Evolutionary conservation across 164 flowering plant species (phyloP), one percentile per base, ranked within the genome.

Genomic region (Brasenia schreberi): DNA sequence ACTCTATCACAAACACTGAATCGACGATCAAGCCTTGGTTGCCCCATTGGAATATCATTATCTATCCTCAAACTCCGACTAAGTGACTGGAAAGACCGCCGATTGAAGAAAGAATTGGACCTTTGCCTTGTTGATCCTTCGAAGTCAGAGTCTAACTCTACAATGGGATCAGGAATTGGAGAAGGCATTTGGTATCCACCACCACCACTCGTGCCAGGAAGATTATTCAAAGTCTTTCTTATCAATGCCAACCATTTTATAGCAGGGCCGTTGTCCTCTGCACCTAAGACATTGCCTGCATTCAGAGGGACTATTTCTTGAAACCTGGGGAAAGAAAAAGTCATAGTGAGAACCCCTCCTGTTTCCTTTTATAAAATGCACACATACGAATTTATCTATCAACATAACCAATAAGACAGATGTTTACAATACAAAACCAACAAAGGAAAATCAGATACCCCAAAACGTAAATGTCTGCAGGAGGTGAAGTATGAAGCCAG

Each of bases 281-380:
- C 80, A 19, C 98, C 97, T 80, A 94, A 81, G 44, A 94, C 98
- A 74, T 94, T 94, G 17, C 98, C 98, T 49, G 97, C 98, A 77
- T 90, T 94, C 64, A 94, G 66, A 67, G 98, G 98, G 70, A 94
- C 98, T 61, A 93, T 86, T 77, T 94, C 98, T 75, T 95, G 99
- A 82, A 95, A 92, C 72, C 98, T 91, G 45, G 0, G 39, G 77
- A 66, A 56, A 42, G 67, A 75, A 52, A 33, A 49, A 7, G 2
- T 9, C 9, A 49, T 12, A 49, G 14, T 49, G 53, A 49, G 53
- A 49, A 49, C 5, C 39, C 39, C 39, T 33, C 39, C 39, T 33
- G 39, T 33, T 33, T 33, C 39, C 39, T 33, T 33, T 33, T 33
- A 33, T 33, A 33, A 33, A 33, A 33, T 33, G 39, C 39, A 1